Percentiles rank a stretch among this genome's conserved stretches.
These are phyloP conservation scores for Magnaporthiopsis rhizophila DNA, from an alignment of 2,329 filamentous ascomycete genomes.

Conservation along the genomic window DNA sequence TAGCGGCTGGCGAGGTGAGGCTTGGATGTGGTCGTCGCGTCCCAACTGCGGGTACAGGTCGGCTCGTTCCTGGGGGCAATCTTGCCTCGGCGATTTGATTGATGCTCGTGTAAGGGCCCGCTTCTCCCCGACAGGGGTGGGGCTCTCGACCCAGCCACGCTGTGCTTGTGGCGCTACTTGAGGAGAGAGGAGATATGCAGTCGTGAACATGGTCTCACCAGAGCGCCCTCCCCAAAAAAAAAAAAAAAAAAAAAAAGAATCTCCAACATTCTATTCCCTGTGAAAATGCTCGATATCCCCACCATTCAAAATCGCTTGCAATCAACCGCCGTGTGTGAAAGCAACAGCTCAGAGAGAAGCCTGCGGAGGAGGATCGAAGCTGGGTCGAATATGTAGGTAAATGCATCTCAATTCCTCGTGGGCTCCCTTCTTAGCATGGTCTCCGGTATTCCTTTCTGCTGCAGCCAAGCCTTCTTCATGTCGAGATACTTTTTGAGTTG, in stretches of 20 bases:
- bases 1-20: background rate
- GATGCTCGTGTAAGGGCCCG: background rate
- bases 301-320: background rate
- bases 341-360: background rate
- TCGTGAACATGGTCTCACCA: no score
- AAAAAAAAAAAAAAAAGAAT: no score
- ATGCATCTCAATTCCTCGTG: no score
- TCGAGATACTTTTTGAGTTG: slow-evolving; percentile 42
- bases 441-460: background rate
- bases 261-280: background rate
- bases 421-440: no score
- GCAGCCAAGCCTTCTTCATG: slow-evolving; percentile 34
- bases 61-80: background rate
- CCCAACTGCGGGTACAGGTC: background rate
- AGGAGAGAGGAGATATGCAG: background rate
- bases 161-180: background rate
- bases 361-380: background rate
- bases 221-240: no score
- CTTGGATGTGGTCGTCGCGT: slow-evolving; percentile 4
- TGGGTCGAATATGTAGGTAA: background rate
- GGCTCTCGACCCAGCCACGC: background rate
- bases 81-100: slow-evolving; percentile 3
- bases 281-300: background rate
- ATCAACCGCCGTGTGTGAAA: background rate
- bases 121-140: background rate